These are phyloP conservation scores for Rhododendron williamsianum DNA, from an alignment of 148 eudicot species.

Conservation along the genomic window DNA sequence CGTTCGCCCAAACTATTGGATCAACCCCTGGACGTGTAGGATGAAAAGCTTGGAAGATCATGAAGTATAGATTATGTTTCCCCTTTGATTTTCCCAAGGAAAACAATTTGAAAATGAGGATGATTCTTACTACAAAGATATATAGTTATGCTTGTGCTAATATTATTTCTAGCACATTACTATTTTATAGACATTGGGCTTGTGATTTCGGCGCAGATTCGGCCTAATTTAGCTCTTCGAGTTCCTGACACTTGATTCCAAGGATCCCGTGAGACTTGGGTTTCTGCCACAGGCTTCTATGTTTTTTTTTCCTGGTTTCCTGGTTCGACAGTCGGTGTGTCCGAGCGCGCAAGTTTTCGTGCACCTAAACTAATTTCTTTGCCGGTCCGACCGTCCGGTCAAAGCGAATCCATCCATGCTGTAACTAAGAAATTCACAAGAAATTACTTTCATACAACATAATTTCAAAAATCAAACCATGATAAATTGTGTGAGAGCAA, in stretches of 20 bases:
- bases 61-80: not conserved
- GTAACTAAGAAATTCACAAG: not conserved
- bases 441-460: not conserved
- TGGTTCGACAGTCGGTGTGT: too few species aligned
- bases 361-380: not conserved
- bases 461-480: too few species aligned
- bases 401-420: fast-evolving
- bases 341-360: too few species aligned
- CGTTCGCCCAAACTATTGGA: too few species aligned
- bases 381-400: not conserved
- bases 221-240: not conserved
- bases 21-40: too few species aligned
- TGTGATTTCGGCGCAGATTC: not conserved
- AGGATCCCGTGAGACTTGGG: not conserved
- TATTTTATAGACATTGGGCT: not conserved
- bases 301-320: not conserved
- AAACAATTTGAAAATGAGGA: not conserved
- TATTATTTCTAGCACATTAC: not conserved
- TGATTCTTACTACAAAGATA: not conserved
- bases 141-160: not conserved
- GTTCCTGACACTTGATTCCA: not conserved
- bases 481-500: not conserved
- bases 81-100: not conserved
- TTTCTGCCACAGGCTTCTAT: not conserved
- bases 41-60: not conserved